Base-by-base conservation (phyloP, 78 protist species). In the Capsaspora owczarzaki region DNA sequence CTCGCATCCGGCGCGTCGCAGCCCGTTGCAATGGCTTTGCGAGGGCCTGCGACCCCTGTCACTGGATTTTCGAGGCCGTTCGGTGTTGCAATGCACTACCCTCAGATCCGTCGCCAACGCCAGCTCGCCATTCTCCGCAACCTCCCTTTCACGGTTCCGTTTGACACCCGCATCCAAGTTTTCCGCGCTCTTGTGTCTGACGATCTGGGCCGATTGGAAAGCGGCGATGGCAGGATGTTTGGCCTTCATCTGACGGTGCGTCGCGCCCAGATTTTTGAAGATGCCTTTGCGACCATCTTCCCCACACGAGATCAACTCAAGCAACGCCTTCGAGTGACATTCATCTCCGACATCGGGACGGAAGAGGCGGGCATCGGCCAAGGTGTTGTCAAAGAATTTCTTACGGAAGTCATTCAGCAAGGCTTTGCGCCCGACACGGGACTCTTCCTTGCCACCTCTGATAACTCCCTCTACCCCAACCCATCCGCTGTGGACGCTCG, bases 381-480 rank as follows among this genome's bases (percentile, higher is more conserved):
- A 22, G 83, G 84, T 4, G 33, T 80, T 5, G 66, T 80, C 77
- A 80, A 80, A 77, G 84, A 61, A 40, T 46, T 40, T 53, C 25
- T 77, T 27, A 56, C 6, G 43, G 49, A 69, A 1, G 5, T 46
- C 25, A 23, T 69, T 37, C 16, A 33, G 37, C 44, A 0, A 10
- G 84, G 70, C 41, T 80, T 69, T 14, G 76, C 66, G n/a, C 77
- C 84, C 37, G 44, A 1, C 35, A 19, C 3, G 0, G 84, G 84
- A 5, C 75, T 80, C 31, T 80, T 80, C 44, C 5, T 3, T 22
- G 12, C 51, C 33, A 80, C 84, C 40, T 46, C 10, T n/a, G 14
- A 66, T 5, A 8, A 72, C 2, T 23, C 0, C 42, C 75, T 79
- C 42, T 79, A 79, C 25, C 83, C 83, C 22, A n/a, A 37, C 27